Evolutionary conservation across 1,284 basidiomycete genomes (phyloP).

Genomic region (Ganoderma resinaceum): DNA sequence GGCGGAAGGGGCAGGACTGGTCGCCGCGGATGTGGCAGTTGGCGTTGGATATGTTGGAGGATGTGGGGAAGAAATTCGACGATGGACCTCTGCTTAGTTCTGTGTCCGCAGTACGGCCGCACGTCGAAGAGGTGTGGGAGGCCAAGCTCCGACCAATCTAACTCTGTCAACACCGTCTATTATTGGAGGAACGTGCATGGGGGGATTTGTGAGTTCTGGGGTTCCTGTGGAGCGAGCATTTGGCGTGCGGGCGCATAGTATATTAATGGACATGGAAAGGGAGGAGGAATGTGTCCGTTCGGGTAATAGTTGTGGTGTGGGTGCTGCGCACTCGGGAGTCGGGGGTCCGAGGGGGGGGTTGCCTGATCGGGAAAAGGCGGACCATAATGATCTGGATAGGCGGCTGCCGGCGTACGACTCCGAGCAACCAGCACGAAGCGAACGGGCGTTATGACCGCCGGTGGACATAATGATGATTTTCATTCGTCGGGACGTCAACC

Average conservation of each 20-base stretch:
- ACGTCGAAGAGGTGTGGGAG: slow-evolving; percentile 57
- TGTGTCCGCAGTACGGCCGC: slow-evolving; percentile 52
- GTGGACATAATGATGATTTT: neutral
- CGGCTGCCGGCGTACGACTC: too few relatives aligned
- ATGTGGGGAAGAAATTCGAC: slow-evolving; percentile 57
- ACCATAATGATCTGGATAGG: neutral
- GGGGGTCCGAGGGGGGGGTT: neutral
- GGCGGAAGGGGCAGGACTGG: slow-evolving; percentile 74
- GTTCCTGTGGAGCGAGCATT: neutral
- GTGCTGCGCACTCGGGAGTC: neutral
- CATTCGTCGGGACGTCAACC: neutral
- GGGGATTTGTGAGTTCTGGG: neutral
- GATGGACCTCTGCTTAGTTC: slow-evolving; percentile 59
- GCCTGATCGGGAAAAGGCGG: neutral
- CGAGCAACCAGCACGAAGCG: too few relatives aligned
- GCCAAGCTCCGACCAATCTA: slow-evolving; percentile 56
- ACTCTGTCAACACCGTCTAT: slow-evolving; percentile 1
- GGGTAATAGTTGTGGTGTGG: neutral
- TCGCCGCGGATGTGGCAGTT: slow-evolving; percentile 67
- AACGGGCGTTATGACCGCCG: neutral
- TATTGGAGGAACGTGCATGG: neutral
- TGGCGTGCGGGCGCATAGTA: neutral
- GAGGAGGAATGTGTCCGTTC: neutral
- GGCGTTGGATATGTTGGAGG: slow-evolving; percentile 52
- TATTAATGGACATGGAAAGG: neutral